Conservation (phyloP, 1,284 basidiomycete genomes). For the Ustilago bromivora region DNA sequence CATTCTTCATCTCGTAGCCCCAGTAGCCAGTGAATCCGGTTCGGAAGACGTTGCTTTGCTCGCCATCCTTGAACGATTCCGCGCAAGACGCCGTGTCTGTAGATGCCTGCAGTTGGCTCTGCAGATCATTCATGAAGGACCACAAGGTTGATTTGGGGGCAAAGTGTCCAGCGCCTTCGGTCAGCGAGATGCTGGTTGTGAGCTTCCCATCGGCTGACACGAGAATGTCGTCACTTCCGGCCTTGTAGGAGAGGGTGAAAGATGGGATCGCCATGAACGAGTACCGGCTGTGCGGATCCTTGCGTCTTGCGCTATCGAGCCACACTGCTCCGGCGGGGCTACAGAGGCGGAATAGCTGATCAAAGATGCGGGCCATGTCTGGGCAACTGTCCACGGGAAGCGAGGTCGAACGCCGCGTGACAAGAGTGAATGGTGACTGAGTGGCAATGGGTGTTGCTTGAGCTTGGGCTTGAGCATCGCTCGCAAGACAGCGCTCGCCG, state of each 20-base stretch:
- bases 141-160: conserved; percentile 48
- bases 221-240: conserved; percentile 11
- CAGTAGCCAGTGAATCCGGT: conserved; percentile 74
- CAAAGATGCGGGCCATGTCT: conserved; percentile 69
- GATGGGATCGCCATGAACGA: conserved; percentile 65
- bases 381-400: conserved; percentile 39
- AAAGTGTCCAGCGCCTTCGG: neutral
- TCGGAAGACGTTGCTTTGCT: conserved; percentile 66
- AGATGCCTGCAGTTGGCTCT: conserved; percentile 36
- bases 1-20: conserved; percentile 74
- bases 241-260: conserved; percentile 60
- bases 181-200: neutral
- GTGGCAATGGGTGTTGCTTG: neutral
- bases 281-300: conserved; percentile 48
- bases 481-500: conserved; percentile 37
- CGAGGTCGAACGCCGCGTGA: conserved; percentile 11
- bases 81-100: conserved; percentile 12
- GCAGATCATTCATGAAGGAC: conserved; percentile 55
- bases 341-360: conserved; percentile 64
- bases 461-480: neutral
- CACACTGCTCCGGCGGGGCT: conserved; percentile 71
- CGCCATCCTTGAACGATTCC: conserved; percentile 7
- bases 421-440: conserved; percentile 2
- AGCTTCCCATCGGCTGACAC: conserved; percentile 20
- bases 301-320: conserved; percentile 71